phyloP scores from a whole-genome alignment of 2,329 filamentous ascomycete genomes.

The Dryadomyces quercus-mongolicae region DNA sequence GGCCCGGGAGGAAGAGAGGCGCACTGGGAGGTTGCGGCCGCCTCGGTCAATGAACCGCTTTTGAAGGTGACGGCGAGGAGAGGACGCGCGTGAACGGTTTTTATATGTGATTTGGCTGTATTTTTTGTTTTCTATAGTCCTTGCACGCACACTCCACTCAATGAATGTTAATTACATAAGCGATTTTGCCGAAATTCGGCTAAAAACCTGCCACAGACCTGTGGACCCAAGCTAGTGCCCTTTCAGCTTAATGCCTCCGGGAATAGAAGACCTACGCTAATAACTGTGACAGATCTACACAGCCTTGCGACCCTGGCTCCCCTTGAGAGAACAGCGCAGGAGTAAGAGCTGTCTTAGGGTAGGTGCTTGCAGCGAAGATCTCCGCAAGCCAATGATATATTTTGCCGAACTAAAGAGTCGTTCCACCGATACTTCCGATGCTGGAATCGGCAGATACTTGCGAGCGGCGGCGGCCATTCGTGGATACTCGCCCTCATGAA shows the following conservation, averaged over 20 bases:
- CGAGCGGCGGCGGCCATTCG: not conserved
- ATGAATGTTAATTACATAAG: no score
- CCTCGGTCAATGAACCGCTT: no score
- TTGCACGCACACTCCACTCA: no score
- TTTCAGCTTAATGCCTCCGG: not conserved
- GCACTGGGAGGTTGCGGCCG: no score
- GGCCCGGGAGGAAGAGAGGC: no score
- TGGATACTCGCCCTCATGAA: not conserved
- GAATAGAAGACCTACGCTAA: not conserved
- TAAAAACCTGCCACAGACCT: no score
- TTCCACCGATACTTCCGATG: not conserved
- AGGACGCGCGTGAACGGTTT: no score
- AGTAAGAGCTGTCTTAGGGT: not conserved
- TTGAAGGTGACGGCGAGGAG: no score
- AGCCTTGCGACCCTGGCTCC: not conserved
- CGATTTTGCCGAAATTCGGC: not conserved
- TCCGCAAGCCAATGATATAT: not conserved
- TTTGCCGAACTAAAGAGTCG: not conserved
- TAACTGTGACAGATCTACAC: not conserved
- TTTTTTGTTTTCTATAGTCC: no score
- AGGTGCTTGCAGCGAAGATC: not conserved
- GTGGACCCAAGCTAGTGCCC: not conserved
- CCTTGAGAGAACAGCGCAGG: not conserved
- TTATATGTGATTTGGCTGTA: no score
- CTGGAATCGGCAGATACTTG: not conserved